Base-by-base conservation (phyloP, 2,329 filamentous ascomycete genomes). In the Tolypocladium nubicola region DNA sequence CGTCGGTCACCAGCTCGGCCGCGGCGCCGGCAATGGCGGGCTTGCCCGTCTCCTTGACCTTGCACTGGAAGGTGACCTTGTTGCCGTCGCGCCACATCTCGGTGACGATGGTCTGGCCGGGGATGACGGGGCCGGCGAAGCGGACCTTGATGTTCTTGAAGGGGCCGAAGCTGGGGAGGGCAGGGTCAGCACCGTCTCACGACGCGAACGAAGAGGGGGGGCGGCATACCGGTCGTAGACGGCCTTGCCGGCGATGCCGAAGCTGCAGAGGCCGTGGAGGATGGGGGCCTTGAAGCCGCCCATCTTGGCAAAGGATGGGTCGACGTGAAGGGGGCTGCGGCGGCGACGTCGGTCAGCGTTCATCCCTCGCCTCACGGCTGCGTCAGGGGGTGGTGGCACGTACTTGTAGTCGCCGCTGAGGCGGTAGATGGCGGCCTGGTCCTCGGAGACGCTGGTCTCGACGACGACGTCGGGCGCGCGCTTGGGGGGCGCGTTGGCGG, bases 271-370 rank as follows among this genome's bases (percentile, higher is more conserved):
- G n/a, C 94, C 94, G 77, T 99, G 94, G 56, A 99, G 79, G 70
- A 99, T 99, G 14, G 94, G 94, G 35, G 79, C 84, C 76, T 94
- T 88, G 84, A 99, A 99, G 59, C 94, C 94, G 59, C 93, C 94
- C 65, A 96, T 86, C 78, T 94, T 94, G 76, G 90, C 90, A 74
- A 99, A 97, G 54, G 85, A 82, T 1, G 94, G 94, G 73, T 99
- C 94, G 61, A 99, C 88, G 77, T 99, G 94, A 1, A 99, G 85
- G 16, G 94, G 94, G 79, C 78, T 81, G 49, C 26, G 40, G 49
- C 26, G 40, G 4, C 30, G 54, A 50, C 11, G 30, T 3, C 16
- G 3, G n/a, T 35, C 13, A 35, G 47, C 26, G 33, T 33, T 1
- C 26, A 3, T 19, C 23, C 23, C 43, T 6, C 5, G 26, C 23